A percentile compares a stretch with the other conserved stretches of the same genome.
Conservation (phyloP, 2,329 filamentous ascomycete genomes). For the Neofusicoccum cordaticola region DNA sequence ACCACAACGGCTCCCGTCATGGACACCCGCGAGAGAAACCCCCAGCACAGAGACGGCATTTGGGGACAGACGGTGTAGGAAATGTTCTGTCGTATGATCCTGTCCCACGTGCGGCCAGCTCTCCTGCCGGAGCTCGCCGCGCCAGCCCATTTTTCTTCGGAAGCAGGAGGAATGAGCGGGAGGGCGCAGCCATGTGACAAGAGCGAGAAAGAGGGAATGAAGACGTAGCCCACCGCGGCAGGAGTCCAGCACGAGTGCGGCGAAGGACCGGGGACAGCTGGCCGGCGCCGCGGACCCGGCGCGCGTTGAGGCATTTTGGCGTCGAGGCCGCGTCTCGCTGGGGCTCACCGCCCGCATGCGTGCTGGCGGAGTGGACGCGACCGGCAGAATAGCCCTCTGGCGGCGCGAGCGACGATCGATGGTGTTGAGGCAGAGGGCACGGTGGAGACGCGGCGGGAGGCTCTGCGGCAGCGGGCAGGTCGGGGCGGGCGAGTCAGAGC, state of each 20-base stretch:
- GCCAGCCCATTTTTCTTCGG: background rate
- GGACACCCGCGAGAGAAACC: too few species aligned
- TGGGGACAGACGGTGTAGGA: background rate
- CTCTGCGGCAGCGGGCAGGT: conserved; percentile 8
- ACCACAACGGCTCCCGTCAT: background rate
- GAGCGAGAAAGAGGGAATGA: background rate
- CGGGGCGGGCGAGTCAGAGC: background rate
- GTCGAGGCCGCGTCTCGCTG: background rate
- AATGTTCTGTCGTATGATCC: background rate
- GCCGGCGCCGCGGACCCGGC: background rate
- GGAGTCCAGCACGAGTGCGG: background rate
- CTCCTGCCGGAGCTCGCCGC: background rate
- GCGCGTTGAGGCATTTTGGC: background rate
- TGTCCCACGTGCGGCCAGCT: background rate
- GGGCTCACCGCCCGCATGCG: background rate
- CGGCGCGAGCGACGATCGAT: background rate
- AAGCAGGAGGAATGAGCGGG: background rate
- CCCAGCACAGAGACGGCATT: background rate
- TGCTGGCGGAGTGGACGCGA: background rate
- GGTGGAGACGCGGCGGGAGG: conserved; percentile 1
- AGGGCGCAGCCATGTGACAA: background rate
- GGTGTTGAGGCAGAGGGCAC: background rate
- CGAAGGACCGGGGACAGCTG: background rate
- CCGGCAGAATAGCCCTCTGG: background rate
- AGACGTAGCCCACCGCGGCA: background rate